These are phyloP conservation scores for Beauveria sp. DNA, from an alignment of 2,329 filamentous ascomycete species.

Conservation along the genomic window DNA sequence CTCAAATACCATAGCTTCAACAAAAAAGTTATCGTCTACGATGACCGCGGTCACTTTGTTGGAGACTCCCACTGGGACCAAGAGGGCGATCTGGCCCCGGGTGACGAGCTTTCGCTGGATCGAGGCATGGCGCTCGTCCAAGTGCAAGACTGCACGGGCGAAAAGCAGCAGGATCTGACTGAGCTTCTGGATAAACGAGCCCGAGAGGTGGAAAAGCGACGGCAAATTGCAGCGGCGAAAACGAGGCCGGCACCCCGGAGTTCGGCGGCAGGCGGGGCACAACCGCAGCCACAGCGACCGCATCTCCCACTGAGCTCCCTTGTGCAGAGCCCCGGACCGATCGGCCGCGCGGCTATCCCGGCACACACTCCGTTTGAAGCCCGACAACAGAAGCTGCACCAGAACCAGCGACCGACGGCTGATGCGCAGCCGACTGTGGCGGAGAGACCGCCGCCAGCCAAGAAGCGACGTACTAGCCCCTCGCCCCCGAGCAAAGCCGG, in stretches of 20 bases:
- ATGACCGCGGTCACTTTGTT: constrained; percentile 70
- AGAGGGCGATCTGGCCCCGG: constrained; percentile 62
- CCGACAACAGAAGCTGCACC: constrained; percentile 17
- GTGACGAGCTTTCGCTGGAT: constrained; percentile 76
- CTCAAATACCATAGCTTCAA: constrained; percentile 89
- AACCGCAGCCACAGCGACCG: constrained; percentile 23
- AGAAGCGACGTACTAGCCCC: constrained; percentile 20
- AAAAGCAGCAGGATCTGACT: constrained; percentile 68
- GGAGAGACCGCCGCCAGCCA: constrained; percentile 17
- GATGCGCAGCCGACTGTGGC: constrained; percentile 4
- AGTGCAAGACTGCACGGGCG: constrained; percentile 67
- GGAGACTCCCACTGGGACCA: constrained; percentile 79
- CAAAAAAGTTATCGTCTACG: constrained; percentile 83
- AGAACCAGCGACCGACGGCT: background rate
- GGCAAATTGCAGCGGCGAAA: constrained; percentile 36
- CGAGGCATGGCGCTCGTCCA: constrained; percentile 69
- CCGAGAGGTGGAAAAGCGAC: constrained; percentile 46
- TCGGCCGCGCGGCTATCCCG: constrained; percentile 27
- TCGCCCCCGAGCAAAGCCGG: constrained; percentile 27
- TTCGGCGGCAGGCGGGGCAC: constrained; percentile 13
- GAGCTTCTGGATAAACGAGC: constrained; percentile 64
- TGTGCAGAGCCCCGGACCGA: constrained; percentile 22
- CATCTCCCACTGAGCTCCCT: constrained; percentile 37
- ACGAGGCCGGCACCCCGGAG: constrained; percentile 16
- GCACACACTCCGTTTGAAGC: constrained; percentile 27